These are phyloP conservation scores for Lactuca sativa DNA, from an alignment of 129 eudicot genomes.

Conservation along the genomic window DNA sequence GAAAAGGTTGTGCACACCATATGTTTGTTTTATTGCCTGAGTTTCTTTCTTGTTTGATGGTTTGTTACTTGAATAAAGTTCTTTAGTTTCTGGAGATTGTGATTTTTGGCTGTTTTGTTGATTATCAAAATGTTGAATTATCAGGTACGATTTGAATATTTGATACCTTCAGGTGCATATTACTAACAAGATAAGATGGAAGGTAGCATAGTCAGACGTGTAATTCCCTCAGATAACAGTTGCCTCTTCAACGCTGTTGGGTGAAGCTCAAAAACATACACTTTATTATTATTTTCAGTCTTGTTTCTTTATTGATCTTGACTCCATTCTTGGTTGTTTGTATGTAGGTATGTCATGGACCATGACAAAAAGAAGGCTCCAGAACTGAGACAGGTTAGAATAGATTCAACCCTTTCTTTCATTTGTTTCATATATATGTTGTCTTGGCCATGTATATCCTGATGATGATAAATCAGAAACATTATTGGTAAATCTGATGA, in stretches of 20 bases:
- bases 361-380: conserved; percentile 81
- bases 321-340: conserved; percentile 12
- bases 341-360: conserved; percentile 83
- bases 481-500: background rate
- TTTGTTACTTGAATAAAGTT: background rate
- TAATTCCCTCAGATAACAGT: conserved; percentile 96
- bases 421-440: background rate
- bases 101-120: background rate
- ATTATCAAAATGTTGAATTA: background rate
- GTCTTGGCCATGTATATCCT: conserved; percentile 1
- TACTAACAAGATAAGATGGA: conserved; percentile 55
- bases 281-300: background rate
- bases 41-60: conserved; percentile 1
- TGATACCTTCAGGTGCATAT: conserved; percentile 36
- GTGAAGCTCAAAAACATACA: conserved; percentile 36
- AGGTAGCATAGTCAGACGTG: conserved; percentile 77
- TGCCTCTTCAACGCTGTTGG: conserved; percentile 97
- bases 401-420: background rate
- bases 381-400: conserved; percentile 81
- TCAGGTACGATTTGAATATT: background rate
- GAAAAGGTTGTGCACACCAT: conserved; percentile 15
- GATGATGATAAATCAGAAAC: background rate
- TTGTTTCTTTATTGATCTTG: conserved; percentile 2
- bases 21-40: conserved; percentile 8
- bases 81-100: background rate